Percentiles rank a stretch among this genome's conserved stretches.
Conservation (phyloP, 1,284 basidiomycete genomes). For the Puccinia sorghi region DNA sequence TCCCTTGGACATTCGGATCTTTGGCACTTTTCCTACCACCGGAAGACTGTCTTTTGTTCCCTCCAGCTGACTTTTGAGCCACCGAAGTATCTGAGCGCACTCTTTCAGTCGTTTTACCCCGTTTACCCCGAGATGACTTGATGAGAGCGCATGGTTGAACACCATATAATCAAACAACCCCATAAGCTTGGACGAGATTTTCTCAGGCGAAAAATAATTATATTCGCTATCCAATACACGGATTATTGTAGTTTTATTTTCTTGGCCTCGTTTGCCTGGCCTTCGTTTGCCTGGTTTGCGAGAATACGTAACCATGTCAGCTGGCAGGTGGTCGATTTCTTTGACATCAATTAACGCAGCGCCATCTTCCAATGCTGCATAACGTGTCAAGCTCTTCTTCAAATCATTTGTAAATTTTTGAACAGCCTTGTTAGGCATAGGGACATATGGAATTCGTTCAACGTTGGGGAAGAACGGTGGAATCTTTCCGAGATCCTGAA, state of each 20-base stretch:
- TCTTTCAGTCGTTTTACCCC: background rate
- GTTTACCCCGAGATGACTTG: background rate
- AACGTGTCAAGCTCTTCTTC: background rate
- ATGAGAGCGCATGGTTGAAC: background rate
- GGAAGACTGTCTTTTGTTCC: background rate
- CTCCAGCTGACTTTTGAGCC: background rate
- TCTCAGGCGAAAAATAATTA: background rate
- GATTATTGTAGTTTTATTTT: background rate
- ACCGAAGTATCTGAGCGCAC: background rate
- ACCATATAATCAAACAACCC: background rate
- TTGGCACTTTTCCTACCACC: background rate
- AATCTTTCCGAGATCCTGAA: background rate
- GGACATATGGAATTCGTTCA: background rate
- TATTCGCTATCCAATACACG: background rate
- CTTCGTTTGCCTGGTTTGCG: background rate
- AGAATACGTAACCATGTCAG: background rate
- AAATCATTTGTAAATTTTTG: background rate
- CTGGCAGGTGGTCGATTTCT: background rate
- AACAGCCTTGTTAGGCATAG: background rate
- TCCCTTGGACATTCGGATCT: too few relatives aligned
- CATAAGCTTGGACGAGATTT: background rate
- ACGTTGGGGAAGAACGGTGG: background rate
- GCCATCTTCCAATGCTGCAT: background rate
- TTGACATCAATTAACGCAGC: background rate
- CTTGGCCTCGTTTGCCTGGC: too few relatives aligned